Base-by-base conservation (phyloP, 2,329 filamentous ascomycete genomes). In the Trichoderma citrinoviride region DNA sequence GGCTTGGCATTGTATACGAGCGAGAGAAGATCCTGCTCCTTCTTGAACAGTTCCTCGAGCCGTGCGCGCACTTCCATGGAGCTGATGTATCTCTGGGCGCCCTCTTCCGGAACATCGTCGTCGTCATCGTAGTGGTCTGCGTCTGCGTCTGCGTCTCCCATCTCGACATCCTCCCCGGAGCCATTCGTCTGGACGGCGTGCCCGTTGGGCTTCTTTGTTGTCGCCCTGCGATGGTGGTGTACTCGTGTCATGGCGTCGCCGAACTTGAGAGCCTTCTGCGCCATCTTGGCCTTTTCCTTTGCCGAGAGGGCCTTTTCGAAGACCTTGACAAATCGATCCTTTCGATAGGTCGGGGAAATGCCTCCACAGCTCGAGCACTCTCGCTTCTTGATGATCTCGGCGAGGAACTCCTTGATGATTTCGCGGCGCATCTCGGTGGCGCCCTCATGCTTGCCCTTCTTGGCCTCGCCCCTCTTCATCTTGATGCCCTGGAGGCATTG, bases 321-420 rank as follows among this genome's bases (percentile, higher is more conserved):
- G 61, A 99, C 93, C 77, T 98, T 99, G 73, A 93, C 90, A 72
- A 88, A 95, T 49, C 90, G 85, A 72, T 99, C 94, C 76, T 96
- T 97, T 71, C 94, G 88, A 77, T 92, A 98, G 2, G 83, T 82
- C 12, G 93, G 93, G 15, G 90, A 93, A 67, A 95, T 86, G 29
- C 90, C 90, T 56, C 81, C 79, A 70, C 86, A 89, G 63, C 79
- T 82, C 52, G 81, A 81, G 78, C 95, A 99, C 72, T 85, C 85
- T 71, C 88, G 90, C 53, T 84, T 82, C 70, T 84, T 85, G 54
- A 85, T 85, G 62, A 97, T 89, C 29, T 88, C 85, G 61, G 85
- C 85, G 66, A 97, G 82, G 70, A 99, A 96, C 17, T 92, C 88
- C 74, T 93, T 92, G 70, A 97, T 85, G 50, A 96, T 81, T 46